Percentiles rank a stretch among this genome's conserved stretches.
Conservation (phyloP, 2,329 filamentous ascomycete genomes). For the Spiromastix sp. region DNA sequence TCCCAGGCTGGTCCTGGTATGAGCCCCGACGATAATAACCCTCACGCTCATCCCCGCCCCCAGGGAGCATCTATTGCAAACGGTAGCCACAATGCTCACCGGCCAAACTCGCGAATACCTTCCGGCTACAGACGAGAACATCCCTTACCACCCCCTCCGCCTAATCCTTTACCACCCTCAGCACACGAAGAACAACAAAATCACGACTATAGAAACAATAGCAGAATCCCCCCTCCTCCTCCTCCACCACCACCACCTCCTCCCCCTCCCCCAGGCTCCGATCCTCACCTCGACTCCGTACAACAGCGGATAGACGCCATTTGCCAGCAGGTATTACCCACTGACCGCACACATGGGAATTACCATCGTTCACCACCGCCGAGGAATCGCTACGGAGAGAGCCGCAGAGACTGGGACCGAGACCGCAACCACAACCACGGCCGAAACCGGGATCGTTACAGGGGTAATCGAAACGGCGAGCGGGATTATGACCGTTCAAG, state of each 20-base stretch:
- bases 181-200: neutral
- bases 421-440: slow-evolving; percentile 7
- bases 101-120: slow-evolving; percentile 4
- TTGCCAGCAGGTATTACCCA: slow-evolving; percentile 3
- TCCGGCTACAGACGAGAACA: slow-evolving; percentile 7
- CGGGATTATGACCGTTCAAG: slow-evolving; percentile 5
- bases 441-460: slow-evolving; percentile 12
- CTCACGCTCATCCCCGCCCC: too few species aligned
- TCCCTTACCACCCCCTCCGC: slow-evolving; percentile 2
- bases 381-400: slow-evolving; percentile 1
- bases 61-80: too few species aligned
- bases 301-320: slow-evolving; percentile 7
- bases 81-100: neutral
- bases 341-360: neutral
- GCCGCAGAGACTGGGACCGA: slow-evolving; percentile 1
- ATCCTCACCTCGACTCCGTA: slow-evolving; percentile 3
- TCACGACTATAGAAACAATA: slow-evolving; percentile 3
- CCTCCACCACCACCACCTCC: slow-evolving; percentile 1
- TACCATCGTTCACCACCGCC: neutral
- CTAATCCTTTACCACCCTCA: slow-evolving; percentile 4
- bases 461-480: slow-evolving; percentile 8
- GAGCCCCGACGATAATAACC: slow-evolving; percentile 3
- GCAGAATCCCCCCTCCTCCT: slow-evolving; percentile 4
- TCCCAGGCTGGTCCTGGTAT: slow-evolving; percentile 4
- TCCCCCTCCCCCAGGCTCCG: neutral